phyloP scores from a whole-genome alignment of 768 basidiomycete genomes.

The Mycena vitilis region DNA sequence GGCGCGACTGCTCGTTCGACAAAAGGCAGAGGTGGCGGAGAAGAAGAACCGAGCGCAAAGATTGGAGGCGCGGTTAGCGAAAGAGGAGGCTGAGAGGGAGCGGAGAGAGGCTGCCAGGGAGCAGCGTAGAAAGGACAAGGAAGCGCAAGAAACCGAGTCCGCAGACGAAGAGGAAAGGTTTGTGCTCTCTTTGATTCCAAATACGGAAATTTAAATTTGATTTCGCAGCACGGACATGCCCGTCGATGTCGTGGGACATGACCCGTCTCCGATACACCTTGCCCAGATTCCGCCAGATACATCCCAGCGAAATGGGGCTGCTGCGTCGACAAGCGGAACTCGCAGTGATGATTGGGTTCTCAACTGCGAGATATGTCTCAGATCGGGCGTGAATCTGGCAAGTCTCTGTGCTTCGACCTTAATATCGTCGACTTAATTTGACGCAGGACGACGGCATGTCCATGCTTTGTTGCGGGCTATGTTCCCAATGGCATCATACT shows the following conservation, averaged over 20 bases:
- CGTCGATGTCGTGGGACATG: constrained; percentile 27
- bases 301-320: constrained; percentile 34
- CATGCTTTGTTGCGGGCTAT: constrained; percentile 85
- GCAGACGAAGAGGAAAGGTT: constrained; percentile 43
- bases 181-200: constrained; percentile 5
- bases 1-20: constrained; percentile 67
- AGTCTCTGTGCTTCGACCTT: constrained; percentile 40
- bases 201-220: background rate
- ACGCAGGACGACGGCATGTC: constrained; percentile 81
- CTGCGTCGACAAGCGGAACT: constrained; percentile 53
- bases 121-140: constrained; percentile 60
- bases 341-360: constrained; percentile 84
- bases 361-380: constrained; percentile 88
- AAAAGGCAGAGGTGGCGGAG: constrained; percentile 74
- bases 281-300: constrained; percentile 21
- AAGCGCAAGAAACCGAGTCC: constrained; percentile 51
- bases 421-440: constrained; percentile 5
- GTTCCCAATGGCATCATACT: constrained; percentile 92
- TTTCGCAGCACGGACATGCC: constrained; percentile 18
- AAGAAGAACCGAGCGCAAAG: constrained; percentile 73
- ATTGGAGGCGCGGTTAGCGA: constrained; percentile 65
- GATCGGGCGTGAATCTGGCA: constrained; percentile 79
- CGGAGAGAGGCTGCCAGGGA: constrained; percentile 72
- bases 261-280: constrained; percentile 32
- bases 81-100: constrained; percentile 66